phyloP scores from a whole-genome alignment of 208 protist species.

The Leishmania braziliensis region DNA sequence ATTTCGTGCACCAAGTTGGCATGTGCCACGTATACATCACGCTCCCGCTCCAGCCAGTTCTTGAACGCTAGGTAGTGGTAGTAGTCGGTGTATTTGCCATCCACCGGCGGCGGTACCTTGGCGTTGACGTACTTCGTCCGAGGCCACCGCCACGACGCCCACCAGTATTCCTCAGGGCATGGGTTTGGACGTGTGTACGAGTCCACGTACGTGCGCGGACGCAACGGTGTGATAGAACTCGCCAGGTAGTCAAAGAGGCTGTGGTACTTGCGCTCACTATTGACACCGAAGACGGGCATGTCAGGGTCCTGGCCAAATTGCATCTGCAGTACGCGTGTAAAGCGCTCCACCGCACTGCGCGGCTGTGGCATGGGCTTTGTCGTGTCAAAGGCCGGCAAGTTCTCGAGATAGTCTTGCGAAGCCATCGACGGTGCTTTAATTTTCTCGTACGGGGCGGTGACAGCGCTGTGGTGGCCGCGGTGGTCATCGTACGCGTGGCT shows the following conservation, averaged over 20 bases:
- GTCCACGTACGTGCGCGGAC: slow-evolving; percentile 72
- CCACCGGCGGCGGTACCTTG: slow-evolving; percentile 78
- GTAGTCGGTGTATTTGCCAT: slow-evolving; percentile 84
- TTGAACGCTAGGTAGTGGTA: slow-evolving; percentile 88
- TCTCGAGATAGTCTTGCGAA: slow-evolving; percentile 65
- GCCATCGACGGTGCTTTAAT: slow-evolving; percentile 66
- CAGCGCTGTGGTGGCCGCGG: slow-evolving; percentile 7
- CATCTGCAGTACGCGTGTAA: slow-evolving; percentile 57
- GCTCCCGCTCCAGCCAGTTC: slow-evolving; percentile 80
- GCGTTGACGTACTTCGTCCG: slow-evolving; percentile 82
- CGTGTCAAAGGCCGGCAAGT: slow-evolving; percentile 64
- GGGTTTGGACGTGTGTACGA: slow-evolving; percentile 76
- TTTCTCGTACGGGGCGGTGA: slow-evolving; percentile 20
- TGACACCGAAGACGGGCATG: slow-evolving; percentile 56
- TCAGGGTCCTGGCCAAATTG: slow-evolving; percentile 72
- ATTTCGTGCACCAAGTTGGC: slow-evolving; percentile 82
- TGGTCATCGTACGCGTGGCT: slow-evolving; percentile 16
- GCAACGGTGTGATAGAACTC: slow-evolving; percentile 53
- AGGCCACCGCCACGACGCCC: slow-evolving; percentile 81
- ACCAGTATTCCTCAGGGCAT: slow-evolving; percentile 88
- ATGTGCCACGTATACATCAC: slow-evolving; percentile 82
- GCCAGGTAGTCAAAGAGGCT: slow-evolving; percentile 65
- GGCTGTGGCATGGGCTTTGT: slow-evolving; percentile 42
- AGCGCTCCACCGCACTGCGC: slow-evolving; percentile 52
- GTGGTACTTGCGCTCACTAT: slow-evolving; percentile 55